A percentile compares a stretch with the other conserved stretches of the same genome.
Evolutionary conservation across 345 rosid species (phyloP).

Genomic region (Populus ilicifolia): DNA sequence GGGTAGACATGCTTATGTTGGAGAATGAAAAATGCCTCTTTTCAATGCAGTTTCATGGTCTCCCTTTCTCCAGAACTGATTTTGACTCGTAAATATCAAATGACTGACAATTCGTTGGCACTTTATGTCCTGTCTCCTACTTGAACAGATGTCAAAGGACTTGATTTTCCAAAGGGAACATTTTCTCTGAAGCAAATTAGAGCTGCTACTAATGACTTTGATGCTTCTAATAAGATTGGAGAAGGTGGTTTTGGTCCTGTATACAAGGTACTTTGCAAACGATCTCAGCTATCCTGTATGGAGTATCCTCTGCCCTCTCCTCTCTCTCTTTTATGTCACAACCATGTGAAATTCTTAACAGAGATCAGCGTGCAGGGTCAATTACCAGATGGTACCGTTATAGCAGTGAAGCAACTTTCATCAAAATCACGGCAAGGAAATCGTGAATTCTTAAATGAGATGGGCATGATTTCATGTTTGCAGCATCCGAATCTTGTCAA

Average conservation of each 20-base stretch:
- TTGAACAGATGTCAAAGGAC: slow-evolving; percentile 36
- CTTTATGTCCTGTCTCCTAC: background rate
- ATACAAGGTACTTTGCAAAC: slow-evolving; percentile 41
- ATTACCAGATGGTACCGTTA: slow-evolving; percentile 45
- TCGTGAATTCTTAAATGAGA: slow-evolving; percentile 54
- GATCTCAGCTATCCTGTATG: background rate
- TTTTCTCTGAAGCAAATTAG: slow-evolving; percentile 51
- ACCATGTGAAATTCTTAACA: background rate
- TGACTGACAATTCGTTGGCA: background rate
- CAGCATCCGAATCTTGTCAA: slow-evolving; percentile 58
- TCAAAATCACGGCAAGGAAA: slow-evolving; percentile 58
- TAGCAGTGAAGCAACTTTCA: slow-evolving; percentile 55
- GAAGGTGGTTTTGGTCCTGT: slow-evolving; percentile 79
- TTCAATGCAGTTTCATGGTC: background rate
- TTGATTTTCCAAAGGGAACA: slow-evolving; percentile 38
- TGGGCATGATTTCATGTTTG: slow-evolving; percentile 56
- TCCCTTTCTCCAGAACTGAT: background rate
- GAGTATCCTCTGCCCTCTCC: background rate
- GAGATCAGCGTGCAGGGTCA: slow-evolving; percentile 33
- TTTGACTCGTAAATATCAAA: background rate
- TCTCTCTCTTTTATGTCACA: background rate
- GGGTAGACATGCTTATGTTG: background rate
- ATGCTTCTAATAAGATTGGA: slow-evolving; percentile 48
- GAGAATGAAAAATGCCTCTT: background rate
- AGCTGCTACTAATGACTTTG: slow-evolving; percentile 52